Conservation (phyloP, 2,329 filamentous ascomycete species). For the Sarocladium kiliense region DNA sequence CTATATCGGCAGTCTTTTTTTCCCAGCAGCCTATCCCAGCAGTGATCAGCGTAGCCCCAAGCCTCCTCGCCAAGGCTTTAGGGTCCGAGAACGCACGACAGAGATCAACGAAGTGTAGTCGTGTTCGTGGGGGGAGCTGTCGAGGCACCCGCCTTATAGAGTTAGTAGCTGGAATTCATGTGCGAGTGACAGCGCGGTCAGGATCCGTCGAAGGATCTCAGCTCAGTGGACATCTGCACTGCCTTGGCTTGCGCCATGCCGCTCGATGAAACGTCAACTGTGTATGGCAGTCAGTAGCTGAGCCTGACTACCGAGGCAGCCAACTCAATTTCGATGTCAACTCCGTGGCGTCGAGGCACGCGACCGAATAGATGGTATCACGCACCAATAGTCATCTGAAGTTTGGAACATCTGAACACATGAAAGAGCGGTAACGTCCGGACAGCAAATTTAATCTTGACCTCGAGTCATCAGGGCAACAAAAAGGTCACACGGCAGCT, state of each 20-base stretch:
- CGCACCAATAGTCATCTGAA: neutral
- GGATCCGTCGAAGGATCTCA: neutral
- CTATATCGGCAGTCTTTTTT: neutral
- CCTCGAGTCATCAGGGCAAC: no score
- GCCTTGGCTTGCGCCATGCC: no score
- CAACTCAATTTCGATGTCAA: no score
- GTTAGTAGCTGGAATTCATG: neutral
- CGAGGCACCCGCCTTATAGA: neutral
- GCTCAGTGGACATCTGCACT: no score
- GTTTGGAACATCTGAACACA: neutral
- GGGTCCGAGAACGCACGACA: neutral
- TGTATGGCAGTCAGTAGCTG: no score
- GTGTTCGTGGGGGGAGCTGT: neutral
- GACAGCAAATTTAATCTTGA: neutral
- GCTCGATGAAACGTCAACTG: no score
- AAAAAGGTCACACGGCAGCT: neutral
- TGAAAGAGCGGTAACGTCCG: neutral
- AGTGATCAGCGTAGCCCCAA: neutral
- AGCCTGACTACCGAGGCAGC: no score
- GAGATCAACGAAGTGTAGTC: neutral
- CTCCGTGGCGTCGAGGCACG: no score
- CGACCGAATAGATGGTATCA: neutral
- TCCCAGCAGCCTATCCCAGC: conserved; percentile 3
- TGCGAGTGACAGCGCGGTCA: neutral
- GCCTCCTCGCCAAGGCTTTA: neutral